Evolutionary conservation across 495 filamentous ascomycete species (phyloP), one percentile per base, ranked within the genome.

Genomic region (Chlorociboria aeruginascens): DNA sequence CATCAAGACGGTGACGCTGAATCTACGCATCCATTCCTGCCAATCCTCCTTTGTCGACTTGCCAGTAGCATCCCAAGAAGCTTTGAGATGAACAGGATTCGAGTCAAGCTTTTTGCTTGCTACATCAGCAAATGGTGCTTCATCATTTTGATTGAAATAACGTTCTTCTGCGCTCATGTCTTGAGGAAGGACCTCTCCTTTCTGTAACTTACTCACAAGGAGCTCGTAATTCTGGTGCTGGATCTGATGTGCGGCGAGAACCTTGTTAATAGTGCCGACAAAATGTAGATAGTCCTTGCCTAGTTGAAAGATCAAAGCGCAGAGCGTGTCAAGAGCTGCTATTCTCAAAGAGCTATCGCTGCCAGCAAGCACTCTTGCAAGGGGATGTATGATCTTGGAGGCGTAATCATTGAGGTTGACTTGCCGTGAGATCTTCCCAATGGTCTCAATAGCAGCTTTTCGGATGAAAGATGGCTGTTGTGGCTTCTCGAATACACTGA

Each of bases 381-480:
- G 63, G 8, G 87, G 89, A 61, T 95, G 92, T 32, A 97, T 84
- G 59, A 97, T 96, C 54, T 87, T 82, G 14, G 92, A 88, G 7
- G 92, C 88, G 62, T 90, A 95, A 60, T 97, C 92, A 39, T 92
- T 95, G 31, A 99, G 82, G 61, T 99, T 97, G 55, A 99, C 93
- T 69, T 95, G 87, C 43, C 86, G 79, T 10, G 89, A 95, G n/a
- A 97, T 74, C 60, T 87, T 88, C 12, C 87, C 90, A 43, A 99
- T 74, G 0, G 89, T 95, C 52, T 99, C 92, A 57, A 99, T 96
- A 9, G 90, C 89, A 29, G 77, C 78, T 61, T 89, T 90, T 30
- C 89, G 82, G 35, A 93, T 74, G 49, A 79, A 78, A 8, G 74
- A 67, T 6, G 86, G 86, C 51, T 92, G 82, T 33, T 82, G 78